Base-by-base conservation (phyloP, 306 rosid species). In the Pterocarpus macrocarpus region DNA sequence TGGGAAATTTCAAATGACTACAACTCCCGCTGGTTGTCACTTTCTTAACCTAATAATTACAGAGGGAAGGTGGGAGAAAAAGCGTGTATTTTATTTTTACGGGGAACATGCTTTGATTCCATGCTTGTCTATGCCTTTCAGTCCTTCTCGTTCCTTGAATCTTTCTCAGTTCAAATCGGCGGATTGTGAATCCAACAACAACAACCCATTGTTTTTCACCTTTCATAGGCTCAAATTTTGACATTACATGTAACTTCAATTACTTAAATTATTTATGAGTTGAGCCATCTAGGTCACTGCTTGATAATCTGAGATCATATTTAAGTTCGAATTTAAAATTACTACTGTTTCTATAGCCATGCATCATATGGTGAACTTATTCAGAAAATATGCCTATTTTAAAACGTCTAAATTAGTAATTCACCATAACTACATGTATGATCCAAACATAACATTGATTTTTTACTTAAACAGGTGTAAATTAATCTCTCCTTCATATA, bases 1-100 rank as follows among this genome's bases (percentile, higher is more conserved):
- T 59, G 52, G 79, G 33, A 58, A 75, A 7, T 61, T 75, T 75
- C 79, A 61, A 75, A 61, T 44, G 70, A 61, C 47, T 59, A 17
- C 5, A 44, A 17, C 8, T 17, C 16, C 8, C 36, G 41, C 39
- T 61, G 34, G 17, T 32, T 30, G 79, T 75, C 79, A 44, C 70
- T 75, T 61, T 75, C 79, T 44, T 32, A 44, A 41, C 33, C 70
- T 44, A 17, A 61, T 75, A 75, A 75, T 75, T 61, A 75, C 30
- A 44, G 34, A 3, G 50, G 12, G 50, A 44, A 44, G 43, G 43
- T 17, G 59, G 8, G 79, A 14, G 44, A 74, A 2, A 75, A 14
- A 75, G 44, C 4, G 70, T 32, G 47, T 14, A 32, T 61, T 75
- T 75, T 62, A 75, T 55, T 62, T 62, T 62, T 45, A 33, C 36